Conservation (phyloP, 768 basidiomycete species). For the Leccinum olivaceopallidum region DNA sequence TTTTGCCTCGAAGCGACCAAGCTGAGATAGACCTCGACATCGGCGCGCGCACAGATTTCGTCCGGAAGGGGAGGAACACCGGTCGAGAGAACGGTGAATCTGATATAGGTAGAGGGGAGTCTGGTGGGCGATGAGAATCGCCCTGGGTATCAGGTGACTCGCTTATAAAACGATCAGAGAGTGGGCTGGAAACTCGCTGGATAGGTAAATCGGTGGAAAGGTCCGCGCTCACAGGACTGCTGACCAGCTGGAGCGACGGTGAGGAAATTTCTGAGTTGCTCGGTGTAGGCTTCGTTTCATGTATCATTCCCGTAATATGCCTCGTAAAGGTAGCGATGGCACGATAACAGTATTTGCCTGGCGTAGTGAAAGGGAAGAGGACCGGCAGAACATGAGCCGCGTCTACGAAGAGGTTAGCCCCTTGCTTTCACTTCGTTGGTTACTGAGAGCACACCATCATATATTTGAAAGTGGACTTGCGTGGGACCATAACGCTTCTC, state of each 20-base stretch:
- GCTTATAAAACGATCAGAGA: slow-evolving; percentile 1
- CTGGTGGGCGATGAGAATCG: neutral
- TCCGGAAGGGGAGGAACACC: slow-evolving; percentile 16
- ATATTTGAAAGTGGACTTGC: slow-evolving; percentile 89
- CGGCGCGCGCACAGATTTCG: slow-evolving; percentile 13
- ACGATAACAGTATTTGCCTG: slow-evolving; percentile 79
- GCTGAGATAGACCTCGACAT: slow-evolving; percentile 21
- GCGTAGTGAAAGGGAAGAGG: slow-evolving; percentile 73
- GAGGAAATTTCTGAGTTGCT: slow-evolving; percentile 14
- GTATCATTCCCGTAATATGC: slow-evolving; percentile 54
- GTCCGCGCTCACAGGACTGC: slow-evolving; percentile 9
- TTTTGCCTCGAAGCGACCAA: slow-evolving; percentile 3
- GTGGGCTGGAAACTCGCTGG: slow-evolving; percentile 1
- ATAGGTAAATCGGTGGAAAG: neutral
- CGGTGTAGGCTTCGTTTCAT: slow-evolving; percentile 12
- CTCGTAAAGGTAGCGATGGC: slow-evolving; percentile 73
- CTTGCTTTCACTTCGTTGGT: slow-evolving; percentile 21
- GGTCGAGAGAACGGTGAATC: slow-evolving; percentile 13
- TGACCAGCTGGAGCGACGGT: neutral
- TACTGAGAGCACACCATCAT: slow-evolving; percentile 59
- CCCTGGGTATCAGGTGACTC: neutral
- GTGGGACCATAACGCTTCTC: slow-evolving; percentile 60
- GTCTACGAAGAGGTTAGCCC: slow-evolving; percentile 40
- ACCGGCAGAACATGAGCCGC: slow-evolving; percentile 73
- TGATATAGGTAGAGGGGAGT: neutral